Evolutionary conservation across 2,329 filamentous ascomycete species (phyloP), one percentile per base, ranked within the genome.

Genomic region (Colletotrichum liaoningense): DNA sequence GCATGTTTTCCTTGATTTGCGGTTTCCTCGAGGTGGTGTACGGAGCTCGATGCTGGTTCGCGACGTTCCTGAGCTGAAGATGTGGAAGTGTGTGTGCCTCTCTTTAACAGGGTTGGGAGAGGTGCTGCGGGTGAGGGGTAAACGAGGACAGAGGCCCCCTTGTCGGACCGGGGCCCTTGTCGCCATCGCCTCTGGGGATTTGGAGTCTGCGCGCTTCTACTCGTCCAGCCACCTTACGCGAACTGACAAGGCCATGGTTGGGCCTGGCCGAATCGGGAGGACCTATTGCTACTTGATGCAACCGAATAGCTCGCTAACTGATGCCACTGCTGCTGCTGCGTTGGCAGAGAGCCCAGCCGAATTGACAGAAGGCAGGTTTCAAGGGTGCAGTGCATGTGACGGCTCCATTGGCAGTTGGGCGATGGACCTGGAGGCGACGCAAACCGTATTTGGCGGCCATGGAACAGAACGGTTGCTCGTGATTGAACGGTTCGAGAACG

Each of bases 151-250:
- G 4, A 26, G 11, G 66, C 24, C 58, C 60, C 62, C 62, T 55
- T 56, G 49, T 24, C 19, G 14, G 52, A 28, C 63, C 49, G 28
- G 33, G 63, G 38, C 14, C 66, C 67, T 35, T 69, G 67, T 64
- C 67, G 7, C 62, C 35, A 19, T 49, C 6, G 38, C n/a, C 60
- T 69, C 54, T 33, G 46, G 67, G 54, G 26, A 69, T 56, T 60
- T 69, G 66, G 59, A 59, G 33, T 38, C n/a, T 69, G 70, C 70
- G 70, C 54, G 67, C 70, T 58, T 70, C 67, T 70, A 74, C 72
- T 74, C 72, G 72, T 46, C 72, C 72, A 74, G 30, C 72, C 72
- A 68, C 72, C 72, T 68, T 72, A 58, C 72, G 59, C 70, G 30
- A 67, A 55, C 57, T n/a, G 59, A 69, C 58, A 52, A 42, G 65